Evolutionary conservation across 768 basidiomycete genomes (phyloP).

Genomic region (Cubamyces lactineus): DNA sequence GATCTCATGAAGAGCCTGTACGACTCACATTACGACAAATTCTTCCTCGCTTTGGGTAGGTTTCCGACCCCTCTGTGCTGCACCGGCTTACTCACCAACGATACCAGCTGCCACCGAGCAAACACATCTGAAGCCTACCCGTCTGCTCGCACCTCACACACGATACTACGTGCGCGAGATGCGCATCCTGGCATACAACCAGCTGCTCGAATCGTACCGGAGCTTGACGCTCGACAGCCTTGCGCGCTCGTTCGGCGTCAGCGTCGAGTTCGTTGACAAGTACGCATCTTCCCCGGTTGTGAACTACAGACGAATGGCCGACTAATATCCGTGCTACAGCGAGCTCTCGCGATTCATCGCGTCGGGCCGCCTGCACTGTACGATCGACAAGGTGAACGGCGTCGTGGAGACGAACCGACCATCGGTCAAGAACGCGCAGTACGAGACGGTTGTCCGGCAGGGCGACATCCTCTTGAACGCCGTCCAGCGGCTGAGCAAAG

Average conservation of each 20-base stretch:
- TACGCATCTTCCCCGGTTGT: slow-evolving; percentile 38
- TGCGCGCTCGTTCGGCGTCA: slow-evolving; percentile 86
- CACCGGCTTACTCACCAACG: slow-evolving; percentile 4
- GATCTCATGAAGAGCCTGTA: slow-evolving; percentile 87
- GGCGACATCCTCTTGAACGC: slow-evolving; percentile 88
- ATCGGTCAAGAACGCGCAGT: slow-evolving; percentile 79
- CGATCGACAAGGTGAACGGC: slow-evolving; percentile 94
- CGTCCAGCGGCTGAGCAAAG: slow-evolving; percentile 88
- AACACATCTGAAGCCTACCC: slow-evolving; percentile 83
- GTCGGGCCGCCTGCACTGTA: slow-evolving; percentile 78
- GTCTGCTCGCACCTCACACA: slow-evolving; percentile 82
- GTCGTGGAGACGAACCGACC: slow-evolving; percentile 90
- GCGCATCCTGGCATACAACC: slow-evolving; percentile 91
- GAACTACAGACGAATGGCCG: neutral
- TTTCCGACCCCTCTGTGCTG: slow-evolving; percentile 8
- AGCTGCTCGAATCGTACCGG: slow-evolving; percentile 90
- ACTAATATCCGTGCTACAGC: slow-evolving; percentile 41
- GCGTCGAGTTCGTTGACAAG: slow-evolving; percentile 85
- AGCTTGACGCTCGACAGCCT: slow-evolving; percentile 89
- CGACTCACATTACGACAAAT: slow-evolving; percentile 92
- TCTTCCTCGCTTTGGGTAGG: slow-evolving; percentile 87
- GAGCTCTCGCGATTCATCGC: slow-evolving; percentile 94
- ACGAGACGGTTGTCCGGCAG: slow-evolving; percentile 91
- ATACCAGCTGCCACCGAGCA: slow-evolving; percentile 83
- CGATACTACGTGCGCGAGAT: slow-evolving; percentile 94